phyloP scores from a whole-genome alignment of 192 early-diverging fungal species.

The Gaertneriomyces semiglobifer region DNA sequence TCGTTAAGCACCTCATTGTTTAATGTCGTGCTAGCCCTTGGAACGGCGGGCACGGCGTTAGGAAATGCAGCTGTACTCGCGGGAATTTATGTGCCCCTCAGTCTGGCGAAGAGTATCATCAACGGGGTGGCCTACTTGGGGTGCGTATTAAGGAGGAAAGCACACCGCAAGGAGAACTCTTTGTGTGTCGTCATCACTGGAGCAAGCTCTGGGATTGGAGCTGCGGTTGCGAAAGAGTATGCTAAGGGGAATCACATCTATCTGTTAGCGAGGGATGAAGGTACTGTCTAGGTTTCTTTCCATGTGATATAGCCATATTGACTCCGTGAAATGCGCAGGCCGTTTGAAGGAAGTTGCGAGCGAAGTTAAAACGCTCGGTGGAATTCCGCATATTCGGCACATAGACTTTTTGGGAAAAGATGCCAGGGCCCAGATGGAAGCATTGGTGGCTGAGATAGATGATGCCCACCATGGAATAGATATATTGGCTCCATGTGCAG shows the following conservation, averaged over 20 bases:
- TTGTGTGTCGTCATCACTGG: conserved; percentile 10
- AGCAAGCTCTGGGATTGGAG: conserved; percentile 7
- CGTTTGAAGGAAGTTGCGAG: not conserved
- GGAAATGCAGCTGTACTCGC: too few species aligned
- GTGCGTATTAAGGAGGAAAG: not conserved
- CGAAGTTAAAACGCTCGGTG: not conserved
- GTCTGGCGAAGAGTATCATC: not conserved
- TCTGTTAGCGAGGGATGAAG: too few species aligned
- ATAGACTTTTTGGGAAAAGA: not conserved
- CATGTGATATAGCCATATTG: not conserved
- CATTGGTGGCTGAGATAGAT: not conserved
- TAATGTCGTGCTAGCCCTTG: too few species aligned
- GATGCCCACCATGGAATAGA: not conserved
- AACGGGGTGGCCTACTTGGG: not conserved
- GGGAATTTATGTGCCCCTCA: not conserved
- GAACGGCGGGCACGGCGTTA: too few species aligned
- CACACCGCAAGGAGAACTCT: not conserved
- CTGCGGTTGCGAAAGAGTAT: conserved; percentile 3
- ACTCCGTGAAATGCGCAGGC: not conserved
- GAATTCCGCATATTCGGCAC: not conserved
- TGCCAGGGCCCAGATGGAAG: too few species aligned
- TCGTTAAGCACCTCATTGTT: too few species aligned
- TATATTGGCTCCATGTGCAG: not conserved
- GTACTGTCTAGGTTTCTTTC: not conserved
- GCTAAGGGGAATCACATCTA: not conserved